Evolutionary conservation across 192 early-diverging fungal species (phyloP), one percentile per base, ranked within the genome.

Genomic region (Dissophora globulifera): DNA sequence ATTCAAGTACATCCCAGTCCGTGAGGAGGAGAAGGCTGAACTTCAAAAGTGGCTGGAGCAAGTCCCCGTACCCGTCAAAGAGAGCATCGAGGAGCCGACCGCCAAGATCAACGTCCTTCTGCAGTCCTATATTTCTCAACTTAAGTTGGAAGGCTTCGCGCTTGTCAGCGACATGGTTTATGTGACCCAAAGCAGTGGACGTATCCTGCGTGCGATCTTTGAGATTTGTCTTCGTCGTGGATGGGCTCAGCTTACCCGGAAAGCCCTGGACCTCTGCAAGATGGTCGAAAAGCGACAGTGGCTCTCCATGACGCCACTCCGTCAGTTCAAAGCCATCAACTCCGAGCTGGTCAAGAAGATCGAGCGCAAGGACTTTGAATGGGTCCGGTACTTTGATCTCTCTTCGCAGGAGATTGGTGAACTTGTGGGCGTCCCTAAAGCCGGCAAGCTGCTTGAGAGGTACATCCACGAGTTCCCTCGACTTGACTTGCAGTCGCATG

Each of bases 141-240:
- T 98, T 31, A 91, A 92, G 58, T 65, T 99, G 32, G 90, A 96
- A 32, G 96, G 96, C 0, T 96, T 98, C 80, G 96, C 98, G 12
- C 83, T 99, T 35, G 94, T 95, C 60, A 88, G 94, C n/a, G 98
- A 99, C 61, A 95, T 97, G 93, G 96, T 96, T 1, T 98, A 95
- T 84, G 95, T 99, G 19, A 97, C 98, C 17, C 96, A 98, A 81
- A 93, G 91, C 58, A 96, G 95, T 17, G 90, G 90, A 0, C 89
- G 98, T 61, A 95, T 99, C 51, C 81, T 98, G 30, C 89, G 98
- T 27, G 98, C 98, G 10, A 89, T 99, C 57, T 99, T 96, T 83
- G 98, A 98, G 84, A 94, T 99, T 50, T 95, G 95, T 65, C 74
- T 97, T 46, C 91, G 91, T 51, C 91, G 93, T 17, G 95, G 95